Conservation (phyloP, 2,329 filamentous ascomycete species). For the Aspergillus fructus region DNA sequence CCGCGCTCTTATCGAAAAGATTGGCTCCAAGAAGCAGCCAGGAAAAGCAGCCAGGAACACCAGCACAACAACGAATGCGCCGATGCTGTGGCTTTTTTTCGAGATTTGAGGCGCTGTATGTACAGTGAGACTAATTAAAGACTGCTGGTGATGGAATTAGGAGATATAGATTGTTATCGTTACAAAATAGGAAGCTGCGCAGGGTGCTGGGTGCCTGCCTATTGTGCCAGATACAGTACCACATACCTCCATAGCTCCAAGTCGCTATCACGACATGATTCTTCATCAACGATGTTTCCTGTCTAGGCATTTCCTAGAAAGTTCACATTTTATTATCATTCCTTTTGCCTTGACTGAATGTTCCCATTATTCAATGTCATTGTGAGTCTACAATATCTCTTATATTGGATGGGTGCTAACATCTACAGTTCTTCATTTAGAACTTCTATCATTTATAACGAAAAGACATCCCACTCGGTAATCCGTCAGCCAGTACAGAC, state of each 20-base stretch:
- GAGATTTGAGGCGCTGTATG: too few species aligned
- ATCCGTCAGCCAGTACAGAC: neutral
- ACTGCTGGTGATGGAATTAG: too few species aligned
- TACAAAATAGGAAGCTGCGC: too few species aligned
- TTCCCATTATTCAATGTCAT: slow-evolving; percentile 2
- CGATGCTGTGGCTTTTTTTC: too few species aligned
- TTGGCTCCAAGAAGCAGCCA: too few species aligned
- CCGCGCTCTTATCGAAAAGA: too few species aligned
- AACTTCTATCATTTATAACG: slow-evolving; percentile 6
- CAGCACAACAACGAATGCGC: too few species aligned
- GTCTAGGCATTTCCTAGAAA: neutral
- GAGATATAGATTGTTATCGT: too few species aligned
- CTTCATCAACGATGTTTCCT: neutral
- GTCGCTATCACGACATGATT: neutral
- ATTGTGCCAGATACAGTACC: too few species aligned
- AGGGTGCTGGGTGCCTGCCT: too few species aligned
- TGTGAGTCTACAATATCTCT: neutral
- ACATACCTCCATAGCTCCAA: neutral
- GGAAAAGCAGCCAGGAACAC: too few species aligned
- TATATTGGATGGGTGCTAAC: neutral
- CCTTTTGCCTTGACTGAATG: neutral
- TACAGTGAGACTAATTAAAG: too few species aligned
- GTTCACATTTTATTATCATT: neutral
- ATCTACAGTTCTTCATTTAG: slow-evolving; percentile 3
- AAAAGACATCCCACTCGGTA: neutral